These are phyloP conservation scores for Vigna radiata DNA, from an alignment of 306 rosid species.

Conservation along the genomic window DNA sequence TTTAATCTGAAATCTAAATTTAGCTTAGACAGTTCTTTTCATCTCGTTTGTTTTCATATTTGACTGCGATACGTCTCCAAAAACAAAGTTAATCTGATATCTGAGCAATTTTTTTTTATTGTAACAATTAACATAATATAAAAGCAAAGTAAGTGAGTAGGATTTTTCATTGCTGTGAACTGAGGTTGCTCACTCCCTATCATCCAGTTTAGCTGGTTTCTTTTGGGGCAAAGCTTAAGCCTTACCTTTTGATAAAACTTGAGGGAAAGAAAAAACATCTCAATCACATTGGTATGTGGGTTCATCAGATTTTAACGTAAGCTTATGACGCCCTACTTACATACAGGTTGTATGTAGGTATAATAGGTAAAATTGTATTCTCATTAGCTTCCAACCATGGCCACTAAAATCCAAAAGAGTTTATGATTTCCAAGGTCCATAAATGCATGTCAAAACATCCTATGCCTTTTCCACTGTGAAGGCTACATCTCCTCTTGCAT, in stretches of 20 bases:
- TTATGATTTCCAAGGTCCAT: background rate
- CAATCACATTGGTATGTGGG: slow-evolving; percentile 44
- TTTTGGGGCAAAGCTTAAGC: background rate
- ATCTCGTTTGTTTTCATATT: background rate
- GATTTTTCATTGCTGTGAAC: too few species aligned
- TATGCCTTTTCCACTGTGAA: slow-evolving; percentile 38
- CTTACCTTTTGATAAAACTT: background rate
- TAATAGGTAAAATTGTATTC: slow-evolving; percentile 46
- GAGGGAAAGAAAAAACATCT: background rate
- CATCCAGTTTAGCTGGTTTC: background rate
- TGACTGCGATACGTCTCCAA: background rate
- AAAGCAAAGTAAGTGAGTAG: too few species aligned
- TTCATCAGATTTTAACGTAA: slow-evolving; percentile 14
- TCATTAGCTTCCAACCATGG: slow-evolving; percentile 29
- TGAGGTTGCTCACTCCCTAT: background rate
- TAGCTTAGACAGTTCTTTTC: background rate
- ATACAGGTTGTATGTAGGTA: slow-evolving; percentile 43
- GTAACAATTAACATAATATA: too few species aligned
- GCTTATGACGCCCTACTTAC: slow-evolving; percentile 32
- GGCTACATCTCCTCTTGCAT: slow-evolving; percentile 46
- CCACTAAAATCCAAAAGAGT: background rate
- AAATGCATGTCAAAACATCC: background rate
- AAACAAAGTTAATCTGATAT: background rate
- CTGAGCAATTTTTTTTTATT: too few species aligned
- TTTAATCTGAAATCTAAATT: background rate